Evolutionary conservation across 2,329 filamentous ascomycete species (phyloP).

Genomic region (Trichoderma atroviride): DNA sequence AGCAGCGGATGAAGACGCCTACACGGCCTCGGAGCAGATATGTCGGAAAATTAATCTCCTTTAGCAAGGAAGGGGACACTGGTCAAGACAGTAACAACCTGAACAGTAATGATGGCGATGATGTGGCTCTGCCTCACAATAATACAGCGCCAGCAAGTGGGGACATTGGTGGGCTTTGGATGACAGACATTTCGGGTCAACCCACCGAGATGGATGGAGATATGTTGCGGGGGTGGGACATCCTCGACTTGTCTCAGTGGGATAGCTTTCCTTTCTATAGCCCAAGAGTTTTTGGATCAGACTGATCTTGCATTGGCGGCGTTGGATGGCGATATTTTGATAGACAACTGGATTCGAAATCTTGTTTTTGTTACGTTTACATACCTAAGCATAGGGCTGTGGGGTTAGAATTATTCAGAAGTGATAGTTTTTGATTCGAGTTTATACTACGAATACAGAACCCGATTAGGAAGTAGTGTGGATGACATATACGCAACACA

Average conservation of each 20-base stretch:
- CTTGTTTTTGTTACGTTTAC: neutral
- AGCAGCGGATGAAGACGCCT: slow-evolving; percentile 40
- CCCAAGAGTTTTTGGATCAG: slow-evolving; percentile 17
- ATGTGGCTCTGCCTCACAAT: neutral
- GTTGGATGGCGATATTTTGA: too few species aligned
- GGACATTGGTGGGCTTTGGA: slow-evolving; percentile 26
- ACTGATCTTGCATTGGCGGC: neutral
- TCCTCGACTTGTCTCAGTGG: slow-evolving; percentile 39
- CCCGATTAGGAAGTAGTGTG: neutral
- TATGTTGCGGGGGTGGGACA: slow-evolving; percentile 36
- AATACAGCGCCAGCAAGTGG: neutral
- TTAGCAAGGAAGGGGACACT: slow-evolving; percentile 18
- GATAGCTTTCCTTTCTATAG: slow-evolving; percentile 36
- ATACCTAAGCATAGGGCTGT: neutral
- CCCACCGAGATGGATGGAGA: slow-evolving; percentile 26
- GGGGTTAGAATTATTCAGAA: neutral
- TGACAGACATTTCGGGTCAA: slow-evolving; percentile 18
- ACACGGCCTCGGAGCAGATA: slow-evolving; percentile 34
- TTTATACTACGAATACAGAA: neutral
- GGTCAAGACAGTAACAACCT: neutral
- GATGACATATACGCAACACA: neutral
- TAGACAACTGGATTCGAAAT: neutral
- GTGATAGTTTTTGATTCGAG: neutral
- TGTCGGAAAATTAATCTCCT: slow-evolving; percentile 36
- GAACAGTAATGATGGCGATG: neutral